Conservation (phyloP, 2,329 filamentous ascomycete genomes). For the Torrubiellomyces zombiae region DNA sequence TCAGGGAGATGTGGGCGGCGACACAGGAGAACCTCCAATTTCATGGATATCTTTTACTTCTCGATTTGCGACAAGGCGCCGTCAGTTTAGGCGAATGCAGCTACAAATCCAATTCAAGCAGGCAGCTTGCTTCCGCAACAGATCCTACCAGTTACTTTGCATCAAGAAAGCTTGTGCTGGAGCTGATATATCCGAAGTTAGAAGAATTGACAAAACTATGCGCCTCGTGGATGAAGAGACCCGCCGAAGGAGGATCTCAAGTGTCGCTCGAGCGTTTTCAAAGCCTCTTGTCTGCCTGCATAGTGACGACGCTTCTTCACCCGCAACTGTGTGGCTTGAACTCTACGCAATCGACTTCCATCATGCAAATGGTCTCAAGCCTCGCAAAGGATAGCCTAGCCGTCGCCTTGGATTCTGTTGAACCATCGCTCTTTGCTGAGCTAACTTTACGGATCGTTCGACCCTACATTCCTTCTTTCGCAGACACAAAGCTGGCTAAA, state of each 20-base stretch:
- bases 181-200: conserved; percentile 36
- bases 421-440: conserved; percentile 28
- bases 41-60: conserved; percentile 37
- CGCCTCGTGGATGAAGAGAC: conserved; percentile 27
- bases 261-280: conserved; percentile 35
- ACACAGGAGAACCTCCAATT: conserved; percentile 26
- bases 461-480: conserved; percentile 28
- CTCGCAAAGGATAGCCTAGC: conserved; percentile 24
- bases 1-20: conserved; percentile 30
- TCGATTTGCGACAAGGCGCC: conserved; percentile 17
- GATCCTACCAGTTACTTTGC: conserved; percentile 19
- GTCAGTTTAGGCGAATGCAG: conserved; percentile 1
- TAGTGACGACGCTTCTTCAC: conserved; percentile 27
- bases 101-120: conserved; percentile 3
- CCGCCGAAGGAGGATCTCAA: conserved; percentile 28
- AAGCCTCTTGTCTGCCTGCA: conserved; percentile 31
- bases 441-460: conserved; percentile 27
- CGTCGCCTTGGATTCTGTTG: conserved; percentile 23
- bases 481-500: conserved; percentile 17
- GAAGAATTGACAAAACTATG: conserved; percentile 30
- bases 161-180: conserved; percentile 33
- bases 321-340: conserved; percentile 30
- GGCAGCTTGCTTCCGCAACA: conserved; percentile 7
- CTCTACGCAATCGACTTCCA: conserved; percentile 28
- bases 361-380: conserved; percentile 25